Evolutionary conservation across 2,329 filamentous ascomycete genomes (phyloP).

Genomic region (Thelonectria discophora): DNA sequence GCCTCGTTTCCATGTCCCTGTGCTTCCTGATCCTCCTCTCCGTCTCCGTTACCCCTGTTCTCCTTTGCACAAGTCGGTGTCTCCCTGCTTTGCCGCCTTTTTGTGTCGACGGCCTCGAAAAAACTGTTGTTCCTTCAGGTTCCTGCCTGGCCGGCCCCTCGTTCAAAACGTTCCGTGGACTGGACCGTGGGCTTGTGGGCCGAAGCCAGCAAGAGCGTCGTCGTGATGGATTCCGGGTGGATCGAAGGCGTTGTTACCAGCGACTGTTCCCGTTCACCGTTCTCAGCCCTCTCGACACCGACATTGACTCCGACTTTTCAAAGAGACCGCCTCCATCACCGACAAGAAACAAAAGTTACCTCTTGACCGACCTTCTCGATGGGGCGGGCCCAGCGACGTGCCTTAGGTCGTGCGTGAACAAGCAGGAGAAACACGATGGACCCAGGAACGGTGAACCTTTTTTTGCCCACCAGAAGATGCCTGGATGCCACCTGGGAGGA

Average conservation of each 20-base stretch:
- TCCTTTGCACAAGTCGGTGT: neutral
- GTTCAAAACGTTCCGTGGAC: conserved; percentile 21
- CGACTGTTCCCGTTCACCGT: conserved; percentile 33
- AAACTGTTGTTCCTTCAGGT: neutral
- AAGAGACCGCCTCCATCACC: conserved; percentile 39
- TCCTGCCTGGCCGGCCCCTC: conserved; percentile 22
- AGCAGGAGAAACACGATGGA: conserved; percentile 21
- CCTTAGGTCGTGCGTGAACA: conserved; percentile 36
- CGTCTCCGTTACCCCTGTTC: neutral
- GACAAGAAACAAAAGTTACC: conserved; percentile 27
- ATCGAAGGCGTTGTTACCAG: conserved; percentile 25
- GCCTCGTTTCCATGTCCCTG: conserved; percentile 16
- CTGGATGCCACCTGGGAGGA: conserved; percentile 11
- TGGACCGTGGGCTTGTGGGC: conserved; percentile 17
- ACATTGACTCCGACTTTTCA: conserved; percentile 38
- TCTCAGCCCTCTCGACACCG: conserved; percentile 38
- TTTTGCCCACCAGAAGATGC: too few relatives aligned
- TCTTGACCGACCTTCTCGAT: conserved; percentile 40
- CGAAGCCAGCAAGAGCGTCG: conserved; percentile 33
- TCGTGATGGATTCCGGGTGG: conserved; percentile 36
- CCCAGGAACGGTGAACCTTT: neutral
- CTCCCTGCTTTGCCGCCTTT: conserved; percentile 17
- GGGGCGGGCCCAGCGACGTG: conserved; percentile 30
- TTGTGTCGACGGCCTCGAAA: neutral
- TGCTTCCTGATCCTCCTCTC: conserved; percentile 3